phyloP scores from a whole-genome alignment of 164 flowering plant genomes.

The Magnolia kwangsiensis region DNA sequence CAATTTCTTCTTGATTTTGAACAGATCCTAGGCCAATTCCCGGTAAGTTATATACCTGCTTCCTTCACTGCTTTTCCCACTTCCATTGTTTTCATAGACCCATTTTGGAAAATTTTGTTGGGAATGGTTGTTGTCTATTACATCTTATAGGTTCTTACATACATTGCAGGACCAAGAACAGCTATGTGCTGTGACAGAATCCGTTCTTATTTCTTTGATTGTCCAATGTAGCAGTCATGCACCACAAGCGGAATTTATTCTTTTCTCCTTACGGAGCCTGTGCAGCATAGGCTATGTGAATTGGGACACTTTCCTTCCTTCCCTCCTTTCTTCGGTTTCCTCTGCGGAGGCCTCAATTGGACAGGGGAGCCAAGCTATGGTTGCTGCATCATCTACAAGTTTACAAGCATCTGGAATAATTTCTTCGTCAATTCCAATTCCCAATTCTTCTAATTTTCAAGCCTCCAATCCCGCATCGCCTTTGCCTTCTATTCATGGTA shows the following conservation, averaged over 20 bases:
- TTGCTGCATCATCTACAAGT: slow-evolving; percentile 41
- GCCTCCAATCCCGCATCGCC: slow-evolving; percentile 81
- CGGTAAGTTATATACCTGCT: slow-evolving; percentile 38
- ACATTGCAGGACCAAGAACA: slow-evolving; percentile 84
- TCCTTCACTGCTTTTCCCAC: not conserved
- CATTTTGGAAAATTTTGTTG: not conserved
- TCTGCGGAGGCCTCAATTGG: slow-evolving; percentile 60
- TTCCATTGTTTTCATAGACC: not conserved
- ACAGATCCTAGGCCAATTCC: slow-evolving; percentile 68
- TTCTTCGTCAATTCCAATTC: slow-evolving; percentile 40
- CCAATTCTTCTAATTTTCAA: slow-evolving; percentile 57
- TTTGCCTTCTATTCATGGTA: slow-evolving; percentile 65
- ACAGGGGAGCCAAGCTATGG: slow-evolving; percentile 51
- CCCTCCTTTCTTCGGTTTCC: slow-evolving; percentile 80
- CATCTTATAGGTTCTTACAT: slow-evolving; percentile 3
- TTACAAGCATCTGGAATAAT: slow-evolving; percentile 48
- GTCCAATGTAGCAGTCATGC: slow-evolving; percentile 88
- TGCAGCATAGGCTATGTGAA: slow-evolving; percentile 65
- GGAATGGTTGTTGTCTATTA: slow-evolving; percentile 7
- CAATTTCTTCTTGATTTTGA: slow-evolving; percentile 86
- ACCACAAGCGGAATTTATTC: slow-evolving; percentile 88
- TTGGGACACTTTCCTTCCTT: slow-evolving; percentile 90
- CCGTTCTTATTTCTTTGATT: slow-evolving; percentile 77
- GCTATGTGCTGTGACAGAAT: slow-evolving; percentile 71
- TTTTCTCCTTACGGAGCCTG: slow-evolving; percentile 79